Evolutionary conservation across 2,329 filamentous ascomycete species (phyloP).

Genomic region (Cladophialophora psammophila): DNA sequence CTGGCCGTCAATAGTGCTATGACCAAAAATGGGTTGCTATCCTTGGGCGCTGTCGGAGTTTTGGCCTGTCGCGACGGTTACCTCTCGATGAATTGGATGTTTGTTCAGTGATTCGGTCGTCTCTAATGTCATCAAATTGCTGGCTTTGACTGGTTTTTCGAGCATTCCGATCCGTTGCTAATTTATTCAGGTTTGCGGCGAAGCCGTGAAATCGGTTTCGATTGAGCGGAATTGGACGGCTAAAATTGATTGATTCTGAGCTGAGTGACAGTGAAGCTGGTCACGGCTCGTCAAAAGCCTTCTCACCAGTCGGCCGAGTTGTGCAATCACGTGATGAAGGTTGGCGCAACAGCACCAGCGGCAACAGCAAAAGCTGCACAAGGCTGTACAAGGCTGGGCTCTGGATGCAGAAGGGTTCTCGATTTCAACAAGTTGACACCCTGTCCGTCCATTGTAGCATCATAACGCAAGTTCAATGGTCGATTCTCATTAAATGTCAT

Average conservation of each 20-base stretch:
- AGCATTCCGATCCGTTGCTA: neutral
- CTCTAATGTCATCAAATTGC: neutral
- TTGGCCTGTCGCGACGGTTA: neutral
- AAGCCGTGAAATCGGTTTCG: neutral
- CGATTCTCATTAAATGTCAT: neutral
- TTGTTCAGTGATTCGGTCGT: neutral
- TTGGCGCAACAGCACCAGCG: no score
- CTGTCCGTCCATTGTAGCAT: neutral
- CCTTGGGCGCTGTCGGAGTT: neutral
- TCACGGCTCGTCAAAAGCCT: no score
- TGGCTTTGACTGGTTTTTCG: neutral
- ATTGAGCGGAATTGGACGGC: neutral
- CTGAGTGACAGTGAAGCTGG: neutral
- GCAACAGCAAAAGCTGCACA: neutral
- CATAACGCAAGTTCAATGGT: neutral
- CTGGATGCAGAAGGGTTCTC: no score
- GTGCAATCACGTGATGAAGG: neutral
- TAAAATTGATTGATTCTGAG: neutral
- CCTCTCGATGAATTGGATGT: neutral
- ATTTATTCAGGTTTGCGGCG: neutral
- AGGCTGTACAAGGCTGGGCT: conserved; percentile 1
- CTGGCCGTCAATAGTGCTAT: neutral
- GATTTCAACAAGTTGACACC: no score
- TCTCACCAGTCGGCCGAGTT: no score
- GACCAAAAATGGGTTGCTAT: neutral